phyloP scores from a whole-genome alignment of 805 yeast genomes.

The Wickerhamomyces kurtzmanii region DNA sequence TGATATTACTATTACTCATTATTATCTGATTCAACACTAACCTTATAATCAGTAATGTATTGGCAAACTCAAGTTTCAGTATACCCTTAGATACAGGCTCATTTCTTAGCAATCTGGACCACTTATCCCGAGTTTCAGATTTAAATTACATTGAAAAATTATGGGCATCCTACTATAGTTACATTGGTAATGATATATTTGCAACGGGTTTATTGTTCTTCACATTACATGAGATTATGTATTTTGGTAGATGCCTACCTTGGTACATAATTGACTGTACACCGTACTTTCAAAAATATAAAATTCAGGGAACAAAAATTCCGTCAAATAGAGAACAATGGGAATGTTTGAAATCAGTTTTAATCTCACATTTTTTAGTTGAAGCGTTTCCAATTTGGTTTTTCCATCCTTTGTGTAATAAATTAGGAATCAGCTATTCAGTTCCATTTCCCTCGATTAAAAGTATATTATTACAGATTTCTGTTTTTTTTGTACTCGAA shows the following conservation, averaged over 20 bases:
- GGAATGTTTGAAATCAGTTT: slow-evolving; percentile 66
- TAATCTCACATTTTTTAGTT: slow-evolving; percentile 61
- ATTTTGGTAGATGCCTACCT: slow-evolving; percentile 73
- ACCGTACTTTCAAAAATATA: slow-evolving; percentile 61
- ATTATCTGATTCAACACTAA: too few relatives aligned
- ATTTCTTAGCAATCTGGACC: too few relatives aligned
- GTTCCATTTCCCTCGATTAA: slow-evolving; percentile 60
- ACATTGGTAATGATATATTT: slow-evolving; percentile 57
- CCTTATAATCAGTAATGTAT: too few relatives aligned
- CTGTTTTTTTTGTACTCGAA: slow-evolving; percentile 61
- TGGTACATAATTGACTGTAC: slow-evolving; percentile 65
- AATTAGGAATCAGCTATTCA: slow-evolving; percentile 46
- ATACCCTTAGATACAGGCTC: too few relatives aligned
- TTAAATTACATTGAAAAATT: slow-evolving; percentile 46
- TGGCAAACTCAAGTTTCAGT: too few relatives aligned
- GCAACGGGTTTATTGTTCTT: slow-evolving; percentile 71
- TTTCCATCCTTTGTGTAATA: slow-evolving; percentile 65
- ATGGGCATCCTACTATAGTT: slow-evolving; percentile 67
- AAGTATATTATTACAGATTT: slow-evolving; percentile 43
- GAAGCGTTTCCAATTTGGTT: slow-evolving; percentile 81
- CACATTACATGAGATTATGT: slow-evolving; percentile 56
- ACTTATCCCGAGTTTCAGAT: too few relatives aligned
- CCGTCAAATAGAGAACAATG: slow-evolving; percentile 63
- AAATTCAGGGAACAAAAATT: slow-evolving; percentile 60
- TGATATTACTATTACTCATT: too few relatives aligned